These are phyloP conservation scores for Ophiostoma triangulosporum DNA, from an alignment of 2,329 filamentous ascomycete genomes.

Conservation along the genomic window DNA sequence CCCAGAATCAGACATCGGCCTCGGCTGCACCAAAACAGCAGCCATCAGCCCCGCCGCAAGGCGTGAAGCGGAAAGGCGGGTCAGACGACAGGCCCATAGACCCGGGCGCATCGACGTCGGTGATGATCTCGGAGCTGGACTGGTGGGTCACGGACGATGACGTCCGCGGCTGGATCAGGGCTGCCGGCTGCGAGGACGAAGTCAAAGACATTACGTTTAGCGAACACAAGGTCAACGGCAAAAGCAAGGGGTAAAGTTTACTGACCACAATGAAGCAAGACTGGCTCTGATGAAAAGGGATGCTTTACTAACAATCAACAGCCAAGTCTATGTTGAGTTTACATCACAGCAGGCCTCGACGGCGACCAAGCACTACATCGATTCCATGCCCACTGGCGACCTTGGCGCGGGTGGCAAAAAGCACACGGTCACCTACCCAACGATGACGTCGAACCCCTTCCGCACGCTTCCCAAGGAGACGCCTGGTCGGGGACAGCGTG, in stretches of 20 bases:
- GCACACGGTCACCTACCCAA: conserved; percentile 60
- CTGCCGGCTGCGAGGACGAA: conserved; percentile 70
- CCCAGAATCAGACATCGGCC: conserved; percentile 17
- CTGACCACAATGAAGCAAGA: too few relatives aligned
- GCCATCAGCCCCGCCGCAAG: conserved; percentile 33
- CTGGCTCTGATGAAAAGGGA: background rate
- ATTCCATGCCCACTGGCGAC: conserved; percentile 32
- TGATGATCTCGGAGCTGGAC: conserved; percentile 79
- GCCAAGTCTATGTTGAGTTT: conserved; percentile 76
- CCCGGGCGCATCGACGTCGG: conserved; percentile 48
- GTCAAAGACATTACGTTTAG: conserved; percentile 91
- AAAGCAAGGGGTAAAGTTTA: conserved; percentile 80
- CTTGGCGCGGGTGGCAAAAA: conserved; percentile 52
- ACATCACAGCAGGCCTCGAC: conserved; percentile 71
- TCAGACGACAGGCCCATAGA: conserved; percentile 47
- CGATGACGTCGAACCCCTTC: conserved; percentile 72
- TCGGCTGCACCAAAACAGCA: conserved; percentile 15
- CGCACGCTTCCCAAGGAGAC: conserved; percentile 82
- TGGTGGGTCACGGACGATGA: conserved; percentile 99
- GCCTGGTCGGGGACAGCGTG: conserved; percentile 54
- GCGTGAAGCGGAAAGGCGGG: conserved; percentile 46
- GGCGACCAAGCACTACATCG: conserved; percentile 70
- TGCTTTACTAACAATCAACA: conserved; percentile 16
- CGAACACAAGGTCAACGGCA: conserved; percentile 97
- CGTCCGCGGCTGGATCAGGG: conserved; percentile 70